Conservation (phyloP, 352 stramenopile species). For the Globisporangium yorkense region DNA sequence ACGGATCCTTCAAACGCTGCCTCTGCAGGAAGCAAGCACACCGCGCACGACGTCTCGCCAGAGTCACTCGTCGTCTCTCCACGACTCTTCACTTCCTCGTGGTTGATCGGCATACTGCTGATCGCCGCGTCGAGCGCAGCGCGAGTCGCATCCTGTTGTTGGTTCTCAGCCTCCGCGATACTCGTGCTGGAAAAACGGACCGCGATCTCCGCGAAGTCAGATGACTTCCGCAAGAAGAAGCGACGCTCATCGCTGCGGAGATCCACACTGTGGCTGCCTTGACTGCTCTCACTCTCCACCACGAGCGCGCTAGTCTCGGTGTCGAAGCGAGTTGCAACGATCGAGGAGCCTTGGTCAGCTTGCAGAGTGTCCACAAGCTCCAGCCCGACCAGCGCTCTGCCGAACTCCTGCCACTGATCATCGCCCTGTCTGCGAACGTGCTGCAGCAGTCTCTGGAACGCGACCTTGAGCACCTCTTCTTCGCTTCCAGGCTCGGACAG, state of each 20-base stretch:
- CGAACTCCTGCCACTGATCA: constrained; percentile 5
- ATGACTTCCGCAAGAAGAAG: constrained; percentile 8
- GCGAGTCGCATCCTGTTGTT: constrained; percentile 8
- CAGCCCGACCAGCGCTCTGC: constrained; percentile 7
- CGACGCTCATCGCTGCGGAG: constrained; percentile 1
- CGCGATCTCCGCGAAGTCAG: constrained; percentile 8
- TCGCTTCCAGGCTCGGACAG: constrained; percentile 19
- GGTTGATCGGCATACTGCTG: constrained; percentile 1
- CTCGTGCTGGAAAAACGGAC: constrained; percentile 5
- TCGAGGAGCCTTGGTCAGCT: background rate
- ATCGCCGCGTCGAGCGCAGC: constrained; percentile 9
- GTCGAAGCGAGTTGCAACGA: constrained; percentile 6
- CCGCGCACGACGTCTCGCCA: constrained; percentile 8
- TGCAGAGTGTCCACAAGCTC: constrained; percentile 4
- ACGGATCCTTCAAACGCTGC: background rate
- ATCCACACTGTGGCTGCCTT: background rate
- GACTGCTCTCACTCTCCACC: constrained; percentile 1
- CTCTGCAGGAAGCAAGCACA: constrained; percentile 19
- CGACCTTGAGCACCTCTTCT: constrained; percentile 15
- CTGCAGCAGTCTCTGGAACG: constrained; percentile 30
- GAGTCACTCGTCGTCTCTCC: background rate
- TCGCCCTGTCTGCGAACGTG: constrained; percentile 11
- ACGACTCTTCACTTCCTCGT: background rate
- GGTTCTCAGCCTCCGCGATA: constrained; percentile 1
- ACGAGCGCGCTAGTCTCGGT: background rate